phyloP scores from a whole-genome alignment of 768 basidiomycete species.

The Tephrocybe rancida region DNA sequence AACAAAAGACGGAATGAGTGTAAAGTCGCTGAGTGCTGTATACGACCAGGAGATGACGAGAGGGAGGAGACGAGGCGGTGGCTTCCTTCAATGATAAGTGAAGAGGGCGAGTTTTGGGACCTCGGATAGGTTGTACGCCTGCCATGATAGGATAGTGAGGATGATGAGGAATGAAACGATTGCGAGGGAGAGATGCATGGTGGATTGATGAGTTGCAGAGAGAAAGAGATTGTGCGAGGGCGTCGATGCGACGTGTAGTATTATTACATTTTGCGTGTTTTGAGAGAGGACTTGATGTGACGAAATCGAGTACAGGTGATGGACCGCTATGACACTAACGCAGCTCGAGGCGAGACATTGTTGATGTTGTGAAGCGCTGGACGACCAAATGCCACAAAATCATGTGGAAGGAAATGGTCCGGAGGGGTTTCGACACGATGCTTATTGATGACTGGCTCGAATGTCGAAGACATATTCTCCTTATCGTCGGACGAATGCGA shows the following conservation, averaged over 20 bases:
- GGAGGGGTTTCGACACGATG: slow-evolving; percentile 66
- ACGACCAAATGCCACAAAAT: slow-evolving; percentile 79
- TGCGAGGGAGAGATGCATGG: slow-evolving; percentile 75
- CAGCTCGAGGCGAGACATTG: slow-evolving; percentile 62
- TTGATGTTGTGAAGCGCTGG: slow-evolving; percentile 80
- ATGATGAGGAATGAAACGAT: slow-evolving; percentile 48
- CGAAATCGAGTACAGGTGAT: slow-evolving; percentile 36
- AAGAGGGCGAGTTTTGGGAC: slow-evolving; percentile 29
- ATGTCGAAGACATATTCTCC: slow-evolving; percentile 74
- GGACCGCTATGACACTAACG: slow-evolving; percentile 58
- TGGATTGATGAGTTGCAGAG: slow-evolving; percentile 62
- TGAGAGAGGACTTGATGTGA: slow-evolving; percentile 45
- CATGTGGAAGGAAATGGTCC: slow-evolving; percentile 80
- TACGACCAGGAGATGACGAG: slow-evolving; percentile 41
- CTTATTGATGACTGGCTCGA: slow-evolving; percentile 76
- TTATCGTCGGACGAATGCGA: slow-evolving; percentile 69
- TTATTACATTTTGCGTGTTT: slow-evolving; percentile 84
- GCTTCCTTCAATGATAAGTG: slow-evolving; percentile 25
- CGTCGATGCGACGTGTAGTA: slow-evolving; percentile 68
- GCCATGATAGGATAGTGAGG: slow-evolving; percentile 49
- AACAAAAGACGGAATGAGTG: slow-evolving; percentile 46
- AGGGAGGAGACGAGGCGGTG: slow-evolving; percentile 27
- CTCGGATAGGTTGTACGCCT: slow-evolving; percentile 50
- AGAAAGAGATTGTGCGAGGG: slow-evolving; percentile 61
- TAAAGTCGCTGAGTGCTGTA: slow-evolving; percentile 41